These are phyloP conservation scores for Mycena rosella DNA, from an alignment of 768 basidiomycete species.

Conservation along the genomic window DNA sequence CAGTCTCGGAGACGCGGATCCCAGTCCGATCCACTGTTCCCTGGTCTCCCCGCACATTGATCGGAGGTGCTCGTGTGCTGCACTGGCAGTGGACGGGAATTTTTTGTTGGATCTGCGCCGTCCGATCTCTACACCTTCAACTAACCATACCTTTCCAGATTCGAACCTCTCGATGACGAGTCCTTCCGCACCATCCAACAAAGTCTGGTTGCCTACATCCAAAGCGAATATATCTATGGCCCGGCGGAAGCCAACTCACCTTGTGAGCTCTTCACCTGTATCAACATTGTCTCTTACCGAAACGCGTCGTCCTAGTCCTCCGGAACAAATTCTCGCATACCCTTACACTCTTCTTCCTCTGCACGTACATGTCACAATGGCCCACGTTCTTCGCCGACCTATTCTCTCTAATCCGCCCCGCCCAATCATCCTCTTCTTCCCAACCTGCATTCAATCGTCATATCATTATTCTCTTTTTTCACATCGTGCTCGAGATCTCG, in stretches of 20 bases:
- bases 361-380: slow-evolving; percentile 89
- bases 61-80: slow-evolving; percentile 26
- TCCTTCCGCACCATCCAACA: slow-evolving; percentile 81
- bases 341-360: slow-evolving; percentile 88
- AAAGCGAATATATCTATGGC: slow-evolving; percentile 90
- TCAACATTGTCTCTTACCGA: slow-evolving; percentile 29
- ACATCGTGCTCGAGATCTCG: slow-evolving; percentile 93
- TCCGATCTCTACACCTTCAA: slow-evolving; percentile 20
- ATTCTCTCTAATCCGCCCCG: slow-evolving; percentile 77
- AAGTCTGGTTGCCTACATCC: slow-evolving; percentile 84
- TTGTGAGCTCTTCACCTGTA: slow-evolving; percentile 67
- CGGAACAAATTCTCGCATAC: slow-evolving; percentile 97
- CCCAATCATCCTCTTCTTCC: slow-evolving; percentile 67
- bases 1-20: slow-evolving; percentile 12
- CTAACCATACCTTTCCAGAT: slow-evolving; percentile 53
- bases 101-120: slow-evolving; percentile 1
- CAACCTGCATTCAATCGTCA: slow-evolving; percentile 82
- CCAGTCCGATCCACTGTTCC: slow-evolving; percentile 25
- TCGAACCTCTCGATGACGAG: slow-evolving; percentile 76
- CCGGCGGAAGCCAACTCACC: slow-evolving; percentile 83
- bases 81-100: not conserved
- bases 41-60: not conserved
- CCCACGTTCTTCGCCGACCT: slow-evolving; percentile 86
- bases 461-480: slow-evolving; percentile 90
- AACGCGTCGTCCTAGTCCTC: slow-evolving; percentile 65